These are phyloP conservation scores for Nakazawaea populi DNA, from an alignment of 805 yeast genomes.

Conservation along the genomic window DNA sequence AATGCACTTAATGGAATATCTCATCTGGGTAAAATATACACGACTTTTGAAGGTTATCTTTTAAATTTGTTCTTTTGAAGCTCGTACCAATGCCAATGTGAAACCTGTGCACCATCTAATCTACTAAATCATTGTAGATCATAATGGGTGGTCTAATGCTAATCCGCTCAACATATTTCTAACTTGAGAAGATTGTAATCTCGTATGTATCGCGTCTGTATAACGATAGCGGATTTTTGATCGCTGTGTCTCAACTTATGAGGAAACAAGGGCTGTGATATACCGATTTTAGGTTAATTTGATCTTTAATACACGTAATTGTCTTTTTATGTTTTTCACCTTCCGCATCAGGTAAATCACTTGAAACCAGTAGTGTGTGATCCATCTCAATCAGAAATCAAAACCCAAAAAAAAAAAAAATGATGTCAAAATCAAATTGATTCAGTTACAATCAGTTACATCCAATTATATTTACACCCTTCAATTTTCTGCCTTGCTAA, in stretches of 20 bases:
- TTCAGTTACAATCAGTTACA: no score
- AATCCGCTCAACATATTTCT: no score
- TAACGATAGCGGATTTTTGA: slow-evolving; percentile 4
- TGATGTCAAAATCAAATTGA: not conserved
- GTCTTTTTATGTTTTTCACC: not conserved
- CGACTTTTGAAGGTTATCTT: not conserved
- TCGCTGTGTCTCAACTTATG: not conserved
- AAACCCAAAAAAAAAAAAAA: no score
- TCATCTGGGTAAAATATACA: not conserved
- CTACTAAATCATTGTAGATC: not conserved
- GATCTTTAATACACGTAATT: no score
- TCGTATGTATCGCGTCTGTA: slow-evolving; percentile 1
- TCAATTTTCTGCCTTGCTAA: no score
- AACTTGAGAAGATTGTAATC: not conserved
- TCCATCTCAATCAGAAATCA: no score
- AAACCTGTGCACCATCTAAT: not conserved
- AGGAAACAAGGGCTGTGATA: not conserved
- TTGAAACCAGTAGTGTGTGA: no score
- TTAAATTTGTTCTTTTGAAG: no score
- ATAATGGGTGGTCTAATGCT: not conserved
- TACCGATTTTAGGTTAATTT: no score
- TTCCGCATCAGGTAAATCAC: no score
- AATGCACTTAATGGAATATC: slow-evolving; percentile 9
- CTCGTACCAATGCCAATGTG: no score
- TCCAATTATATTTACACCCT: no score